These are phyloP conservation scores for Theileria annulata DNA, from an alignment of 169 alveolate species.

Conservation along the genomic window DNA sequence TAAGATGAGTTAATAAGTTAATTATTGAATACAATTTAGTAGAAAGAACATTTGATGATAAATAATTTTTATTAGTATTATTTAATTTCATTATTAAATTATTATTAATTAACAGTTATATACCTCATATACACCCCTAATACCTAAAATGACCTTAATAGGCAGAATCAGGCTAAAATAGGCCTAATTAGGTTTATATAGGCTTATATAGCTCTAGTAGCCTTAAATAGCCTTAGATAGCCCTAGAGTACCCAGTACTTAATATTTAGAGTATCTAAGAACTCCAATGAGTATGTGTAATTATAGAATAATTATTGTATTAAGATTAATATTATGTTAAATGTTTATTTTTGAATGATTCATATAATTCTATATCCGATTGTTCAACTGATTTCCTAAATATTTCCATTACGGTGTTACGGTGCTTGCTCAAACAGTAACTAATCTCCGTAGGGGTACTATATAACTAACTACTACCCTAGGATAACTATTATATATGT, in stretches of 20 bases:
- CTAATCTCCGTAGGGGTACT: too few species aligned
- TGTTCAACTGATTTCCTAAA: slow-evolving; percentile 56
- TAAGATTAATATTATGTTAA: not conserved
- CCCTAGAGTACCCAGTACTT: too few species aligned
- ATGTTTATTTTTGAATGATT: slow-evolving; percentile 52
- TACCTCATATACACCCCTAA: not conserved
- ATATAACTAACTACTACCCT: not conserved
- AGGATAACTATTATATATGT: too few species aligned
- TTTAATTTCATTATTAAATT: not conserved
- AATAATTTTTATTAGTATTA: not conserved
- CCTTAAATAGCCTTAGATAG: not conserved
- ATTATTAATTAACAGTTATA: not conserved
- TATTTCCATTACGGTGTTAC: too few species aligned
- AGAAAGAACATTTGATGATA: not conserved
- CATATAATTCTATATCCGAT: slow-evolving; percentile 52
- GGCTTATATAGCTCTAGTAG: not conserved
- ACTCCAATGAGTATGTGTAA: too few species aligned
- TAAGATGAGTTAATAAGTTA: too few species aligned
- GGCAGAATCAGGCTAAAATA: too few species aligned
- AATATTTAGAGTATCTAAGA: too few species aligned
- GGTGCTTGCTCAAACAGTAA: too few species aligned
- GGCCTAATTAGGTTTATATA: too few species aligned
- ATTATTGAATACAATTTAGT: not conserved
- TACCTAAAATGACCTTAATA: not conserved
- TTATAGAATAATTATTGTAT: not conserved